These are phyloP conservation scores for Flagelloscypha sp. DNA, from an alignment of 768 basidiomycete species.

Conservation along the genomic window DNA sequence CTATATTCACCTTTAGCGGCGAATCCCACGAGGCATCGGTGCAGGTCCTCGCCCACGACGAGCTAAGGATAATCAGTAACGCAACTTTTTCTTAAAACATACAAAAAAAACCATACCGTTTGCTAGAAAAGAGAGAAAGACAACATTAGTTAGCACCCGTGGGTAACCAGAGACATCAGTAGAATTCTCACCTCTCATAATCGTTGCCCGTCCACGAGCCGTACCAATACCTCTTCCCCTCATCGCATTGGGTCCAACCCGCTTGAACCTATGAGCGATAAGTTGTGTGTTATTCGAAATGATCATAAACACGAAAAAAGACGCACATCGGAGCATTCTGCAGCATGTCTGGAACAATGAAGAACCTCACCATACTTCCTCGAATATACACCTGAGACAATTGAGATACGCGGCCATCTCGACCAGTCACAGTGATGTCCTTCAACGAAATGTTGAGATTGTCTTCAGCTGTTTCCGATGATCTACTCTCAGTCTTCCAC, in stretches of 20 bases:
- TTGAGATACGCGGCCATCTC: slow-evolving; percentile 97
- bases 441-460: slow-evolving; percentile 94
- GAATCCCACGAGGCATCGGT: slow-evolving; percentile 17
- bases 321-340: slow-evolving; percentile 97
- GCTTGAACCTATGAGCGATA: slow-evolving; percentile 77
- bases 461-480: slow-evolving; percentile 74
- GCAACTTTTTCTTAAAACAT: slow-evolving; percentile 3
- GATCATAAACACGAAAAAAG: slow-evolving; percentile 5
- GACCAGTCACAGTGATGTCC: slow-evolving; percentile 95
- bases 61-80: slow-evolving; percentile 35
- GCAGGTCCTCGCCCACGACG: slow-evolving; percentile 81
- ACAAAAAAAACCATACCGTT: slow-evolving; percentile 48
- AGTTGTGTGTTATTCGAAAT: slow-evolving; percentile 6
- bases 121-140: slow-evolving; percentile 36
- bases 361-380: slow-evolving; percentile 96
- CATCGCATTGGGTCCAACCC: slow-evolving; percentile 97
- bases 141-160: slow-evolving; percentile 11
- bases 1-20: neutral
- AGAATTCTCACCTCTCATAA: slow-evolving; percentile 79
- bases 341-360: slow-evolving; percentile 99
- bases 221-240: slow-evolving; percentile 98
- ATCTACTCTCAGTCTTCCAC: too few relatives aligned
- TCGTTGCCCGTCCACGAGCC: slow-evolving; percentile 96
- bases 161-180: slow-evolving; percentile 7
- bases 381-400: slow-evolving; percentile 98